These are phyloP conservation scores for Fusarium illudens DNA, from an alignment of 2,329 filamentous ascomycete genomes.

Conservation along the genomic window DNA sequence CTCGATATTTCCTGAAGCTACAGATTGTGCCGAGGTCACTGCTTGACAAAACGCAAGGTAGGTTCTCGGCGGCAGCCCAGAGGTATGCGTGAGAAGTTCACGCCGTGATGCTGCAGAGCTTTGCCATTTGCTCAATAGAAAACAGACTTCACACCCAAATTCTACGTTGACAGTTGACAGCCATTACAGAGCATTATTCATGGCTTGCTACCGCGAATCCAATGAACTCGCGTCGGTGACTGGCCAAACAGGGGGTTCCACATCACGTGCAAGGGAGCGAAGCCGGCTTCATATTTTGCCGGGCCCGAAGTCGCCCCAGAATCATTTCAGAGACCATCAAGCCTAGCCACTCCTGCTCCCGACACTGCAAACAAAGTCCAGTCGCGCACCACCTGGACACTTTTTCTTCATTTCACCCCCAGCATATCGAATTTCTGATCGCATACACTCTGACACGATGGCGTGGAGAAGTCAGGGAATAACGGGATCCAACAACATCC, in stretches of 20 bases:
- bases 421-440: slow-evolving; percentile 7
- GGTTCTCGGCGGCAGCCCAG: no score
- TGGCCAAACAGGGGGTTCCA: background rate
- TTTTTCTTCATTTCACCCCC: slow-evolving; percentile 7
- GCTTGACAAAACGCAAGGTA: background rate
- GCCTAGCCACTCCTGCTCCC: slow-evolving; percentile 17
- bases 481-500: slow-evolving; percentile 98
- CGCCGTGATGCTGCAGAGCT: background rate
- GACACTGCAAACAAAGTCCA: slow-evolving; percentile 20
- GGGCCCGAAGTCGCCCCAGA: slow-evolving; percentile 15
- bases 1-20: background rate
- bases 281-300: slow-evolving; percentile 19
- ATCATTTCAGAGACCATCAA: slow-evolving; percentile 23
- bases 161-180: no score
- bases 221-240: background rate
- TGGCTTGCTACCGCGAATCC: background rate
- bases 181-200: background rate
- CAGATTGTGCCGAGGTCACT: background rate
- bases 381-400: slow-evolving; percentile 4
- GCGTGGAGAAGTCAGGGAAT: slow-evolving; percentile 81
- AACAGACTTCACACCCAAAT: background rate
- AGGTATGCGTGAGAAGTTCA: background rate
- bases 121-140: no score
- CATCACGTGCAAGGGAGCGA: slow-evolving; percentile 20
- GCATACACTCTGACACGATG: slow-evolving; percentile 53